Base-by-base conservation (phyloP, 2,329 filamentous ascomycete species). In the Fusarium newnesense region DNA sequence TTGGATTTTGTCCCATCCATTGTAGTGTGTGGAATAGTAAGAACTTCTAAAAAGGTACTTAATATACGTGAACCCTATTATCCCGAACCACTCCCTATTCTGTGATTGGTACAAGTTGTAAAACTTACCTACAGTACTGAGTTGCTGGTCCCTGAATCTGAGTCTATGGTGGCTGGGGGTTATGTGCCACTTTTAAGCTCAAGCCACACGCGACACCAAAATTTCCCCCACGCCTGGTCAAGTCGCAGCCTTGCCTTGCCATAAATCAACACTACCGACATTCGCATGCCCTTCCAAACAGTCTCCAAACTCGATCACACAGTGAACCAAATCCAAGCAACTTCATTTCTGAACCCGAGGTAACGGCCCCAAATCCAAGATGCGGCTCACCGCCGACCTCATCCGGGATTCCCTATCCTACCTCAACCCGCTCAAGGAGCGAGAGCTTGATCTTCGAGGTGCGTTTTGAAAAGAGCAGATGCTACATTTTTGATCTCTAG, bases 361-460 rank as follows among this genome's bases (percentile, higher is more conserved):
- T 78, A 77, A 78, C 66, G 64, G 61, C 58, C 60, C 75, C 42
- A 59, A 53, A 75, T 62, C 77, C 83, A 86, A 81, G 76, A 98
- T 99, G 96, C 92, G 96, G 88, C 91, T 99, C 86, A 98, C 96
- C 73, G 92, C 94, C 77, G 96, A 98, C 84, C 91, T 98, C 80
- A 97, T 99, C 86, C 91, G 94, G 84, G 92, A 91, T 84, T 97
- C 96, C 81, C 93, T 97, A 77, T 98, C 96, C 83, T 99, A 98
- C 89, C 93, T 98, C 85, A 99, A 98, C 86, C 95, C 96, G 83
- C 90, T 99, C 84, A 97, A 96, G 87, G 96, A 99, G 89, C 94
- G 96, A 84, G 96, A 99, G 90, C 91, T 99, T 83, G 95, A 98
- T 88, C 94, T 99, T 80, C 92, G 96, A 97, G 96, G 96, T 98